These are phyloP conservation scores for Carex myosuroides DNA, from an alignment of 176 grass and related monocot species.

Conservation along the genomic window DNA sequence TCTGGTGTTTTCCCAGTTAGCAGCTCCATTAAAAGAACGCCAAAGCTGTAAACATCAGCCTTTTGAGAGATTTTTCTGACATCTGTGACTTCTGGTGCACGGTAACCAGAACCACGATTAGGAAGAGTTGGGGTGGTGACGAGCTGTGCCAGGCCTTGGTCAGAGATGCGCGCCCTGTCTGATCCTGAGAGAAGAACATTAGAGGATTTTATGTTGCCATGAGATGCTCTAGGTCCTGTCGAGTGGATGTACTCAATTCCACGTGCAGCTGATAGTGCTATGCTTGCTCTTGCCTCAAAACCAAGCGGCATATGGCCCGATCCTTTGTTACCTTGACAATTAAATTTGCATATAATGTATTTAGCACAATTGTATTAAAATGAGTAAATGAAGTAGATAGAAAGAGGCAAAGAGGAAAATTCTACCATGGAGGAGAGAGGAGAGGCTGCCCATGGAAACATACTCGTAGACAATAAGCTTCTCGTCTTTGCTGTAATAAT, in stretches of 20 bases:
- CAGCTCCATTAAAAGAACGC: constrained; percentile 75
- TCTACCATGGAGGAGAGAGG: constrained; percentile 55
- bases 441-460: constrained; percentile 60
- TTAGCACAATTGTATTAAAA: not conserved
- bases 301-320: constrained; percentile 29
- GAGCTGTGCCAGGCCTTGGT: constrained; percentile 45
- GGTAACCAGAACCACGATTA: constrained; percentile 38
- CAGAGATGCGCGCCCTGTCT: constrained; percentile 35
- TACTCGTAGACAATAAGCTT: constrained; percentile 81
- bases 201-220: constrained; percentile 71
- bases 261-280: constrained; percentile 60
- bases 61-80: constrained; percentile 41
- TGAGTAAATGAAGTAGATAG: not conserved
- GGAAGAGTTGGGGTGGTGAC: constrained; percentile 23
- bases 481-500: constrained; percentile 75
- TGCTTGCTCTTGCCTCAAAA: constrained; percentile 38
- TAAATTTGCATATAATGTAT: not conserved
- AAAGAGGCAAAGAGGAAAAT: not conserved
- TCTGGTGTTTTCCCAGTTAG: constrained; percentile 47
- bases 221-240: constrained; percentile 21
- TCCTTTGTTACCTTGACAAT: constrained; percentile 27
- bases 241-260: constrained; percentile 74
- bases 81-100: constrained; percentile 52
- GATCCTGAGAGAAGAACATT: constrained; percentile 40
- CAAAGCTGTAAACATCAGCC: constrained; percentile 85